Evolutionary conservation across 73 alveolate genomes (phyloP).

Genomic region (Paramecium bursaria): DNA sequence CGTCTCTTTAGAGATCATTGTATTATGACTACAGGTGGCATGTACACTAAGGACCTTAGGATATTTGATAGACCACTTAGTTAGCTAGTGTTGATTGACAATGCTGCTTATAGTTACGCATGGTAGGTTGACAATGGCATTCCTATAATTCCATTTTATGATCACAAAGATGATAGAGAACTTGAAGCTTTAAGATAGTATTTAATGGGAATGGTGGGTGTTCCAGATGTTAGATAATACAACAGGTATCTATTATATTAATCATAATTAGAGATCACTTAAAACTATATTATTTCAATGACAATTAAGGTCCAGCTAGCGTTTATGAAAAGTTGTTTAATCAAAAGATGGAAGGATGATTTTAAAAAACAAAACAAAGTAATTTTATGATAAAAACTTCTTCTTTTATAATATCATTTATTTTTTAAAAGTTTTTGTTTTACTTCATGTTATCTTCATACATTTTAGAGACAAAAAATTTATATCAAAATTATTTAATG

Average conservation of each 20-base stretch:
- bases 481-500: too few relatives aligned
- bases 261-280: neutral
- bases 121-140: slow-evolving; percentile 75
- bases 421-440: too few relatives aligned
- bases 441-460: too few relatives aligned
- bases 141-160: slow-evolving; percentile 79
- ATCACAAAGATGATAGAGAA: slow-evolving; percentile 77
- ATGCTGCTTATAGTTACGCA: slow-evolving; percentile 76
- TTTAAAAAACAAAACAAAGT: too few relatives aligned
- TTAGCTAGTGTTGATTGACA: slow-evolving; percentile 75
- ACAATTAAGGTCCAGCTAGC: slow-evolving; percentile 38
- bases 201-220: slow-evolving; percentile 52
- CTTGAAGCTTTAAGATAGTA: slow-evolving; percentile 38
- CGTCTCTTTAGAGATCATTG: slow-evolving; percentile 79
- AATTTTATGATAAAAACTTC: too few relatives aligned
- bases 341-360: slow-evolving; percentile 47
- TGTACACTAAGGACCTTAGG: slow-evolving; percentile 78
- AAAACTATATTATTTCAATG: slow-evolving; percentile 19
- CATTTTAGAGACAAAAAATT: too few relatives aligned
- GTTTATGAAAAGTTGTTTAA: slow-evolving; percentile 46
- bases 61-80: slow-evolving; percentile 72
- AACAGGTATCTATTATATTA: slow-evolving; percentile 6
- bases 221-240: slow-evolving; percentile 62
- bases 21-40: slow-evolving; percentile 74
- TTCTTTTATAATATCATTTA: too few relatives aligned